phyloP scores from a whole-genome alignment of 2,329 filamentous ascomycete genomes.

The Fusarium sp. region DNA sequence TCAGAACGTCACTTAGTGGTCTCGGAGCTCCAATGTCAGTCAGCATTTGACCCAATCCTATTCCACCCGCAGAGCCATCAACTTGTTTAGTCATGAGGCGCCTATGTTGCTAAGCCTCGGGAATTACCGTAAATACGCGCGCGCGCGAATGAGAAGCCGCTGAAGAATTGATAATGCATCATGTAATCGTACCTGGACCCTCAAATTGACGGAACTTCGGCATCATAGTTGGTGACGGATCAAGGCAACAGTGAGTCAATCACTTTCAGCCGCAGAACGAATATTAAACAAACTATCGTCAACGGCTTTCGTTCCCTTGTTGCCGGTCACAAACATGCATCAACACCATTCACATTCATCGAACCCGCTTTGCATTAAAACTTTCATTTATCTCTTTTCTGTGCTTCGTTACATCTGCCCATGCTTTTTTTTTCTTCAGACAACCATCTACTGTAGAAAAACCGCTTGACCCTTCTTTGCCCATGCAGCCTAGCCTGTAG shows the following conservation, averaged over 20 bases:
- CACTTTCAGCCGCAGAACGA: not conserved
- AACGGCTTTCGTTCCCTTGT: not conserved
- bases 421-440: constrained; percentile 44
- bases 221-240: constrained; percentile 11
- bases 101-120: constrained; percentile 30
- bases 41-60: not conserved
- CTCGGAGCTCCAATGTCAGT: constrained; percentile 11
- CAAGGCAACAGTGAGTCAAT: not conserved
- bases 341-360: not conserved
- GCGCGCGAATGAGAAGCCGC: not conserved
- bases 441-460: constrained; percentile 44
- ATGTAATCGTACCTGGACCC: constrained; percentile 18
- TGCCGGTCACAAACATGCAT: not conserved
- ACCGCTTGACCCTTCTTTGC: constrained; percentile 44
- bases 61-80: constrained; percentile 11
- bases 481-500: constrained; percentile 45
- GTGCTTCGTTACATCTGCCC: constrained; percentile 48
- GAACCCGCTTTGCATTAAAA: constrained; percentile 36
- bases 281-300: not conserved
- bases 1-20: not conserved
- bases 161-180: constrained; percentile 18
- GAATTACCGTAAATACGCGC: not conserved
- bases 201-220: constrained; percentile 40
- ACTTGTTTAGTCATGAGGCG: constrained; percentile 24
- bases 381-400: constrained; percentile 48